Evolutionary conservation across 805 yeast species (phyloP), one percentile per base, ranked within the genome.

Genomic region (Wickerhamiella sergipiensis): DNA sequence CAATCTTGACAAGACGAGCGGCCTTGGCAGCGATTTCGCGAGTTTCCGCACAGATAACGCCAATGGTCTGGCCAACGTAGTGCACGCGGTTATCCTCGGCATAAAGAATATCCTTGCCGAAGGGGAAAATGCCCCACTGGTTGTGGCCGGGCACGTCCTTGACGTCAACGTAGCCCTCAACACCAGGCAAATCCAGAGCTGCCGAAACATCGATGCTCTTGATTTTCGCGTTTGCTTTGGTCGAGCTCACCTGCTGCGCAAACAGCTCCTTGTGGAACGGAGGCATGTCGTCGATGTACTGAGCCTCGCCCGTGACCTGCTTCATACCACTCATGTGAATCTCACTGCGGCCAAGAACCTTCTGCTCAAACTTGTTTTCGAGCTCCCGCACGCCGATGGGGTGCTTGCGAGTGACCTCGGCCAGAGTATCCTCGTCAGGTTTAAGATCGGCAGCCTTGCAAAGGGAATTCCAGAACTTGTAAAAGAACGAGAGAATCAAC

Each of bases 231-330:
- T 67, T 71, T 0, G 77, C 72, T 43, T 65, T 67, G 13, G 71
- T 55, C 2, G 75, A 68, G 59, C 69, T 54, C n/a, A 73, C 71
- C 50, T 71, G 75, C 8, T 68, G 74, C 31, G 69, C 75, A 57
- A 68, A 68, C 1, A 71, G 55, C 56, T 73, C 77, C n/a, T 62
- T 56, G 54, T 66, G 68, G 12, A 59, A 63, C 6, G 72, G 70
- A 3, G 76, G 73, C 19, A 72, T 60, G 53, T 73, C 77, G 52
- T 72, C 76, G 2, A 72, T 65, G 50, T 73, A 73, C 21, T 61
- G 59, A 0, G 76, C 76, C 52, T 72, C 76, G 15, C 77, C 77
- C n/a, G 71, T 63, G 6, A 70, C 74, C 55, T 73, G 77, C 52
- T 70, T 70, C 57, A 70, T 53, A 1, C 75, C 74, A 46, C 73